These are phyloP conservation scores for Trametes polyzona DNA, from an alignment of 1,284 basidiomycete genomes.

Conservation along the genomic window DNA sequence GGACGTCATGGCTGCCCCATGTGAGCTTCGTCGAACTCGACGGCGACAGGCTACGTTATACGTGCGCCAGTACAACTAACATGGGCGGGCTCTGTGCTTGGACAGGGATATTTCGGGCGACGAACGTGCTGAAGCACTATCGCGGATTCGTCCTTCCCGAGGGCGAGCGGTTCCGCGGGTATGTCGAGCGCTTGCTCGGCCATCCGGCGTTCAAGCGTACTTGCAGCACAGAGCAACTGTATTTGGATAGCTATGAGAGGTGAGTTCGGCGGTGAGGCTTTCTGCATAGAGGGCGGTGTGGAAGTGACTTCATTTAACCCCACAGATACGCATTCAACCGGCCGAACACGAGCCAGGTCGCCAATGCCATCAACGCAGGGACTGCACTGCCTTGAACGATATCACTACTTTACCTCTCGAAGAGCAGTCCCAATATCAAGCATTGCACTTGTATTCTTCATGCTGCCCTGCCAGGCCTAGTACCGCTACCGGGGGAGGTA, in stretches of 20 bases:
- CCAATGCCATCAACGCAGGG: conserved; percentile 71
- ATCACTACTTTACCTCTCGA: not conserved
- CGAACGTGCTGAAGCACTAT: conserved; percentile 70
- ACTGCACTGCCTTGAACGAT: conserved; percentile 55
- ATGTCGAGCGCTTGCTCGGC: conserved; percentile 56
- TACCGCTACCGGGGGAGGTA: no score
- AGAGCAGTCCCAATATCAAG: no score
- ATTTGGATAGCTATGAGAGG: conserved; percentile 80
- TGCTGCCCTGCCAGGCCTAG: no score
- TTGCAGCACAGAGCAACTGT: conserved; percentile 72
- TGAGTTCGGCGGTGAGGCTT: no score
- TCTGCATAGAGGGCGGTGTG: no score
- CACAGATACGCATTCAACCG: conserved; percentile 72
- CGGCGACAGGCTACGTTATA: no score
- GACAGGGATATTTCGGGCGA: conserved; percentile 73
- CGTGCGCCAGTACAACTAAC: no score
- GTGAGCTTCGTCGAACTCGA: conserved; percentile 52
- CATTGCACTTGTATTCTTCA: no score
- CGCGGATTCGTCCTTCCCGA: conserved; percentile 62
- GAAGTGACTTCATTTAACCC: no score
- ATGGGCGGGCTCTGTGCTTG: no score
- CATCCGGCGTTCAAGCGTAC: conserved; percentile 72
- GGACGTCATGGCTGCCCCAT: conserved; percentile 78
- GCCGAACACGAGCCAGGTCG: conserved; percentile 74
- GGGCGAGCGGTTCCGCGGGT: conserved; percentile 53